Base-by-base conservation (phyloP, 2,329 filamentous ascomycete species). In the Metarhizium humberi region DNA sequence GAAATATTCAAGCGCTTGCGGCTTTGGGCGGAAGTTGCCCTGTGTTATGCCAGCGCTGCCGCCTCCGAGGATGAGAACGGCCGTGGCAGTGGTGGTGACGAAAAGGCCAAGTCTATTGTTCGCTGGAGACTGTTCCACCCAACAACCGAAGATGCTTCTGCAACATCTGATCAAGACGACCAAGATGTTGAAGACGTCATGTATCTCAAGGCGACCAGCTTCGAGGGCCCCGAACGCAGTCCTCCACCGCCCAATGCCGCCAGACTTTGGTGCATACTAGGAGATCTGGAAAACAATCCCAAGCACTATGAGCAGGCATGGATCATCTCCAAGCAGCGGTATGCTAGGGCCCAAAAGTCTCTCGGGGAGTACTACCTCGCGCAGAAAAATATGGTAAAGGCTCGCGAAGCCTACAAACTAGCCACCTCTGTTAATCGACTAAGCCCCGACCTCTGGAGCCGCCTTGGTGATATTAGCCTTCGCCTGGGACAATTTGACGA, bases 1-100 rank as follows among this genome's bases (percentile, higher is more conserved):
- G 94, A 96, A 58, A 97, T 99, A 58, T 99, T 97, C 72, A 92
- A 96, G 72, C 82, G 94, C 3, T 75, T 99, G 18, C 85, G 91
- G 55, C 86, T 97, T 69, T 97, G 94, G 91, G 89, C 94, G 1
- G 94, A 99, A 71, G 90, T 92, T 4, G 92, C 94, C 0, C 78
- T 99, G 2, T 99, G 94, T 68, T 86, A 90, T 63, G 92, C 90
- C 13, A 78, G 72, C 66, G 77, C 68, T 49, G 81, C 73, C 20
- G 75, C 72, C 52, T 78, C 83, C 0, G 88, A 86, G 0, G 80
- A 83, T 52, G 74, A 76, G 56, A 74, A 72, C 52, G 82, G 71
- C 2, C 73, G 80, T 5, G 80, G 80, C 1, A 74, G 72, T 25
- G 78, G 78, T 6, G 80, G 78, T 2, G 92, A 96, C 70, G 88